Conservation (phyloP, 169 alveolate genomes). For the Cryptosporidium xiaoi region DNA sequence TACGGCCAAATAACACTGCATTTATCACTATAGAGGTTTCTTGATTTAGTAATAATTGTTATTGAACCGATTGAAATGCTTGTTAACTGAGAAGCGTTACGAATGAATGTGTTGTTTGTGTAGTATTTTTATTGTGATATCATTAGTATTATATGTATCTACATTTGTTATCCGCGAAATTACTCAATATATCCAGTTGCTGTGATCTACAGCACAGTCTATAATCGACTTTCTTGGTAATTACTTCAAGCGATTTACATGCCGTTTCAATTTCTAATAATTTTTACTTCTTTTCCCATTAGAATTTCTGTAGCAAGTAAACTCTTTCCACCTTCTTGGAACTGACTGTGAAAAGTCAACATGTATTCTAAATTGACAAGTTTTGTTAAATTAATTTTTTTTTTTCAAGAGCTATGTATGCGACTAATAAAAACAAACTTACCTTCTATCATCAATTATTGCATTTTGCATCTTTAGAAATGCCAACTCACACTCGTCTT, state of each 20-base stretch:
- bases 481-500: constrained; percentile 95
- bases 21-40: too few species aligned
- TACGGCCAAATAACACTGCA: too few species aligned
- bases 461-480: constrained; percentile 96
- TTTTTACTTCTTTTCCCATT: background rate
- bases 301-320: background rate
- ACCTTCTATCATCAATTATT: constrained; percentile 94
- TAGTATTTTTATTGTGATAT: too few species aligned
- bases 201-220: too few species aligned
- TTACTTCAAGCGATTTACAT: background rate
- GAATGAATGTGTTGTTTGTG: too few species aligned
- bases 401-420: background rate
- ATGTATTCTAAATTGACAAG: constrained; percentile 80
- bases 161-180: too few species aligned
- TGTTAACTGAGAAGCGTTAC: too few species aligned
- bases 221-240: too few species aligned
- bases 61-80: too few species aligned
- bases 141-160: too few species aligned
- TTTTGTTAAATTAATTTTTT: background rate
- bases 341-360: constrained; percentile 91
- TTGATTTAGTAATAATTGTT: too few species aligned
- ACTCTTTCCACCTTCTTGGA: constrained; percentile 81
- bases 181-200: too few species aligned
- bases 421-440: constrained; percentile 45
- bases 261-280: background rate